phyloP scores from a whole-genome alignment of 148 eudicot genomes.

The Vaccinium corymbosum region DNA sequence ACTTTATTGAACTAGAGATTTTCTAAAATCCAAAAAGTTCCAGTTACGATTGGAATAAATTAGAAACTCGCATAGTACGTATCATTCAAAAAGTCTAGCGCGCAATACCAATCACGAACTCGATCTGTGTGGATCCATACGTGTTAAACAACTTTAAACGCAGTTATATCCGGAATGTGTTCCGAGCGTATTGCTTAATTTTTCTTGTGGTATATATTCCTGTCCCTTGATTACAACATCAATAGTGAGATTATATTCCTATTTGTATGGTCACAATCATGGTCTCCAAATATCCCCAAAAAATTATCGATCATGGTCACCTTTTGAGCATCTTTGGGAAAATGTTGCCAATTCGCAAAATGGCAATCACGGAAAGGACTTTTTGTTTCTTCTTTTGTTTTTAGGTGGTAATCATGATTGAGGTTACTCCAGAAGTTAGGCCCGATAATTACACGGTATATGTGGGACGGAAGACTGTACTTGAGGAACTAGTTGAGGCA shows the following conservation, averaged over 20 bases:
- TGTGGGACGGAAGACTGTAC: too few relatives aligned
- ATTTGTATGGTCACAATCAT: conserved; percentile 2
- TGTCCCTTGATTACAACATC: background rate
- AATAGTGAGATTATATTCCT: background rate
- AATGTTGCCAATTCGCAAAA: conserved; percentile 2
- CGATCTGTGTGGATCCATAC: background rate
- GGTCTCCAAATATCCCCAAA: background rate
- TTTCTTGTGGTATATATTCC: background rate
- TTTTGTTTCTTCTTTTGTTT: conserved; percentile 8
- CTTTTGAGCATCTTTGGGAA: conserved; percentile 14
- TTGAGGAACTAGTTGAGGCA: too few relatives aligned
- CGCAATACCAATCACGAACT: background rate
- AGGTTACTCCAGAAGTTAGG: background rate
- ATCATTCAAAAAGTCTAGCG: background rate
- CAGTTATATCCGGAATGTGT: background rate
- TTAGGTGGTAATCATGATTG: background rate
- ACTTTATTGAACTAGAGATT: background rate
- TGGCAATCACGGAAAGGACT: background rate
- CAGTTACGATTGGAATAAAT: background rate
- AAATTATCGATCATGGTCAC: background rate
- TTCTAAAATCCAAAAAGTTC: background rate
- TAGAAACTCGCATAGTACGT: background rate
- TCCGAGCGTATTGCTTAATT: background rate
- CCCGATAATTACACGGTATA: too few relatives aligned
- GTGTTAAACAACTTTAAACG: background rate